Percentiles rank a stretch among this genome's conserved stretches.
Evolutionary conservation across 202 grass and related monocot species (phyloP).

Genomic region (Elaeis oleifera): DNA sequence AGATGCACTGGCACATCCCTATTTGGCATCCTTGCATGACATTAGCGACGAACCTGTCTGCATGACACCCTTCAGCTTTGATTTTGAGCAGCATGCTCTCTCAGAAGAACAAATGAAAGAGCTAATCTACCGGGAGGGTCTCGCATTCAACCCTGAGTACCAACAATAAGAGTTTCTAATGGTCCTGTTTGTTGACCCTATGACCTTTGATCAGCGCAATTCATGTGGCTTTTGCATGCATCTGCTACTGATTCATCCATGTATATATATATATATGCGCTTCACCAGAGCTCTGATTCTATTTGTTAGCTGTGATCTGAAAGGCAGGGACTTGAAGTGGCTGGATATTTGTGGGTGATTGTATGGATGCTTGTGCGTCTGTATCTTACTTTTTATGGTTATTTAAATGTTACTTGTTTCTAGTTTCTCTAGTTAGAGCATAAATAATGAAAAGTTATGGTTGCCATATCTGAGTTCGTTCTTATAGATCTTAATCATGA

Average conservation of each 20-base stretch:
- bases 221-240: slow-evolving; percentile 15
- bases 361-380: too few relatives aligned
- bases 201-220: slow-evolving; percentile 23
- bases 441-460: too few relatives aligned
- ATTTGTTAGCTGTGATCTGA: too few relatives aligned
- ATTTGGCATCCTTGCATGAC: slow-evolving; percentile 89
- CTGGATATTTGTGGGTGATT: too few relatives aligned
- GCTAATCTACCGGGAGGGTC: slow-evolving; percentile 77
- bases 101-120: slow-evolving; percentile 99
- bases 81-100: slow-evolving; percentile 90
- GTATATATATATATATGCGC: slow-evolving; percentile 30
- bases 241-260: slow-evolving; percentile 21
- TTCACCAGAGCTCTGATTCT: too few relatives aligned
- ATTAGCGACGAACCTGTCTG: slow-evolving; percentile 80
- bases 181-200: slow-evolving; percentile 18
- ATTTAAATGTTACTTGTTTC: too few relatives aligned
- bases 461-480: too few relatives aligned
- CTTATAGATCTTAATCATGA: too few relatives aligned
- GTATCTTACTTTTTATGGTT: too few relatives aligned
- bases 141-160: slow-evolving; percentile 84
- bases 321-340: too few relatives aligned
- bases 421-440: too few relatives aligned
- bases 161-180: slow-evolving; percentile 32
- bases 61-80: slow-evolving; percentile 72
- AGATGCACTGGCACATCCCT: slow-evolving; percentile 93